These are phyloP conservation scores for Boletus vinaceobasis DNA, from an alignment of 768 basidiomycete genomes.

Conservation along the genomic window DNA sequence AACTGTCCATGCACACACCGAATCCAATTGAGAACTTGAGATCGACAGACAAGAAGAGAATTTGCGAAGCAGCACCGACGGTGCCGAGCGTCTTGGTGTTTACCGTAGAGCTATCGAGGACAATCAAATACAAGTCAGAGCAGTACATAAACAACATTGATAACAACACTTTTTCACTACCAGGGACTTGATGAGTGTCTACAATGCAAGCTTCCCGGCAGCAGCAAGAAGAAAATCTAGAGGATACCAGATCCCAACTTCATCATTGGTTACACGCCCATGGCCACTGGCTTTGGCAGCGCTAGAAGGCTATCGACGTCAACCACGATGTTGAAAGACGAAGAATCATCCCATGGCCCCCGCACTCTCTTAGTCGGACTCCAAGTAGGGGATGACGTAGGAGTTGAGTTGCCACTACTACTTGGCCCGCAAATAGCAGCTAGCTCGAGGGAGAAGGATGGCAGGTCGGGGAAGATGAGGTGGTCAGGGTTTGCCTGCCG, in stretches of 20 bases:
- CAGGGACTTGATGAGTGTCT: neutral
- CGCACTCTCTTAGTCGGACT: conserved; percentile 28
- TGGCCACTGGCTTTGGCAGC: conserved; percentile 44
- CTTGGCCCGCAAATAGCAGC: conserved; percentile 16
- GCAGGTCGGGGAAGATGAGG: conserved; percentile 20
- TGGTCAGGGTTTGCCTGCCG: conserved; percentile 5
- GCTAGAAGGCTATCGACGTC: conserved; percentile 48
- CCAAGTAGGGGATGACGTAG: conserved; percentile 18
- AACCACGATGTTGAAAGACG: conserved; percentile 39
- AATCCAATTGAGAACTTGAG: neutral
- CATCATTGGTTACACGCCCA: conserved; percentile 10
- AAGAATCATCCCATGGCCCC: conserved; percentile 61
- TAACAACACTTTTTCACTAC: neutral
- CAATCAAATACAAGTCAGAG: conserved; percentile 1
- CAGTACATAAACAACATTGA: neutral
- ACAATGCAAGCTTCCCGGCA: conserved; percentile 2
- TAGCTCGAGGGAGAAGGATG: conserved; percentile 21
- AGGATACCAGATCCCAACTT: neutral
- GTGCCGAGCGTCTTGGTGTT: neutral
- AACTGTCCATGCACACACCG: no score
- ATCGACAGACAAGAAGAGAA: conserved; percentile 5
- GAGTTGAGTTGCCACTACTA: conserved; percentile 6
- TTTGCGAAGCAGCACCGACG: neutral
- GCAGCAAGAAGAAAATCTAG: neutral
- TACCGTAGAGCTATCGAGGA: neutral